Conservation (phyloP, 2,329 filamentous ascomycete species). For the Apiospora marii region DNA sequence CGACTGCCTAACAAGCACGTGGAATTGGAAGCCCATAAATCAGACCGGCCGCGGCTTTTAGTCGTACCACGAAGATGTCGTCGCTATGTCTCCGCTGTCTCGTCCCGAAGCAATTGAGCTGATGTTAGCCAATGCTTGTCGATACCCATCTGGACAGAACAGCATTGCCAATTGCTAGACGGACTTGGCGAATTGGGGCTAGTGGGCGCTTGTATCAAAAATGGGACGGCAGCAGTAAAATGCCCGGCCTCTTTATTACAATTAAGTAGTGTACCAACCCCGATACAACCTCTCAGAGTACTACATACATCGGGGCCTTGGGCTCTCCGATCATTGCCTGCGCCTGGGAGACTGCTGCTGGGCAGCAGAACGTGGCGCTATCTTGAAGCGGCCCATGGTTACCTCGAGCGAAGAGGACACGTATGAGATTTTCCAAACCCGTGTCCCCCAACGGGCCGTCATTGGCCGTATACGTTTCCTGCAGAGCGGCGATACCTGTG, state of each 20-base stretch:
- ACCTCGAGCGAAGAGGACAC: background rate
- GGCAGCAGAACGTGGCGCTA: background rate
- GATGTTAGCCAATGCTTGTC: background rate
- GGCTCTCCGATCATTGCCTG: background rate
- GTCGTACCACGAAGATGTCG: background rate
- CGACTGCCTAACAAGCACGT: background rate
- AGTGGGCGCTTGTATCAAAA: background rate
- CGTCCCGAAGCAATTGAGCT: background rate
- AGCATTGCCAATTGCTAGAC: background rate
- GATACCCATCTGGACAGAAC: background rate
- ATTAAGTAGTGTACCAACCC: background rate
- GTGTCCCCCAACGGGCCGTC: background rate
- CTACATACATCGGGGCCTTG: constrained; percentile 5
- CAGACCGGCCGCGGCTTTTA: background rate
- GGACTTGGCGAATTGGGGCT: background rate
- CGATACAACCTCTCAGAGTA: background rate
- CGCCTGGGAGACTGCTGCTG: background rate
- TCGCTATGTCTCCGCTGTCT: background rate
- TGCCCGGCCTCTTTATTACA: background rate
- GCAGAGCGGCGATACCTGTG: background rate
- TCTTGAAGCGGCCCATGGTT: background rate
- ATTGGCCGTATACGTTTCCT: background rate
- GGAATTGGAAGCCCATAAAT: background rate
- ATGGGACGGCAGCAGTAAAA: background rate
- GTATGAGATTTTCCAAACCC: background rate